A percentile compares a stretch with the other conserved stretches of the same genome.
phyloP scores from a whole-genome alignment of 2,329 filamentous ascomycete species.

The Dryadomyces quercivorus region DNA sequence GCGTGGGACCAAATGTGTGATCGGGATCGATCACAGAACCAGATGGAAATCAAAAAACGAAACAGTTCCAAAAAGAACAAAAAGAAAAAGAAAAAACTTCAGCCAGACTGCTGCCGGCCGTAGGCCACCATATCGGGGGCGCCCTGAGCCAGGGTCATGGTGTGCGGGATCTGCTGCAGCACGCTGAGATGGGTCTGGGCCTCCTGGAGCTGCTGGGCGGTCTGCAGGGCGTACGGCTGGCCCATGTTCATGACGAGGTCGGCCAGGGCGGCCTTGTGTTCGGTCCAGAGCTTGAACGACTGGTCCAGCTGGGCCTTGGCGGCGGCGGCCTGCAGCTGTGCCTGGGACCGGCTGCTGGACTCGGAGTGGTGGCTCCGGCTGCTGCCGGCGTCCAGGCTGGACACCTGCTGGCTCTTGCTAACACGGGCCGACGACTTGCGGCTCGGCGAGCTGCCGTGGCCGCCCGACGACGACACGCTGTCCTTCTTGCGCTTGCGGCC shows the following conservation, averaged over 20 bases:
- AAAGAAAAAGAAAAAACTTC: constrained; percentile 1
- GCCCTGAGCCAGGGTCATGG: constrained; percentile 19
- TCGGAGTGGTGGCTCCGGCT: constrained; percentile 12
- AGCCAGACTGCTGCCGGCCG: constrained; percentile 5
- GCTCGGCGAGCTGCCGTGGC: constrained; percentile 15
- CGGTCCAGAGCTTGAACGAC: constrained; percentile 42
- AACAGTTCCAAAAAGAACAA: neutral
- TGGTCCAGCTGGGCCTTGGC: constrained; percentile 20
- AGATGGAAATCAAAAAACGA: neutral
- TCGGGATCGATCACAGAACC: neutral
- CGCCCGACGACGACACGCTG: constrained; percentile 15
- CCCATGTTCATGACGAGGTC: constrained; percentile 38
- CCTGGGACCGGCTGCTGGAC: constrained; percentile 12
- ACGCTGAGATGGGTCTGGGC: constrained; percentile 36
- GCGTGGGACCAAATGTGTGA: neutral
- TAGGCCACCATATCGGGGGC: constrained; percentile 5
- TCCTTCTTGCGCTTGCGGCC: constrained; percentile 49
- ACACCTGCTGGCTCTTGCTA: constrained; percentile 4
- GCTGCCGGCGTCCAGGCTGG: constrained; percentile 7
- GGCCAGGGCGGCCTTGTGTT: constrained; percentile 52
- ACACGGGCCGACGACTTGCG: constrained; percentile 29
- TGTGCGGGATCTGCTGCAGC: constrained; percentile 36
- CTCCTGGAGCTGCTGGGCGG: constrained; percentile 39
- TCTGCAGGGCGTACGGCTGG: constrained; percentile 39
- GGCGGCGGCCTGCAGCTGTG: constrained; percentile 9